Base-by-base conservation (phyloP, 495 filamentous ascomycete genomes). In the Viridothelium virens region DNA sequence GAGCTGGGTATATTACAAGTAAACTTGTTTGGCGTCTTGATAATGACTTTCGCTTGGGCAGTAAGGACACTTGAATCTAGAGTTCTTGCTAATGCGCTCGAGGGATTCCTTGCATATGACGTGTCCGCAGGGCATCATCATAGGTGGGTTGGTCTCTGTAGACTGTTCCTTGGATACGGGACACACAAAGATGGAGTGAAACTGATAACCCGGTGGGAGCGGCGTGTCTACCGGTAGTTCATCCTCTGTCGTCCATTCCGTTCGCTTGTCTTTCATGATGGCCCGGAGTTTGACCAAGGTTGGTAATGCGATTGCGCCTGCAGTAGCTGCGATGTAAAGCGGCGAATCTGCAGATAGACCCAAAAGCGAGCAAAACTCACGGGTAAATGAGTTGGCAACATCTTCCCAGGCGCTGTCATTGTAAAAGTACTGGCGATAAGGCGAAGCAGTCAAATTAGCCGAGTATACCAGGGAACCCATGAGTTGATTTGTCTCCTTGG, bases 81-180 rank as follows among this genome's bases (percentile, higher is more conserved):
- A 83, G 0, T 89, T 88, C 78, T 94, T 96, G 62, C 86, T 87
- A 46, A 96, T 75, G 64, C 84, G 83, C 66, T 85, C 83, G 61
- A 99, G 77, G 5, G 86, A 90, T 76, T 97, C 93, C 65, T 87
- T 83, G 18, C 91, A 90, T 64, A 99, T 86, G 38, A 97, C 93
- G 75, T 99, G 94, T 6, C 94, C 94, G 71, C 94, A 99, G 2
- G 92, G 92, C 76, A 99, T 88, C 86, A 97, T 96, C 89, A 97
- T 94, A 1, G 94, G 94, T 18, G 94, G 93, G 74, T 97, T 99
- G 18, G 79, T 74, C 71, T 97, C 94, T 0, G 92, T 97, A 0
- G 89, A 90, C 75, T 99, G 94, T 70, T 95, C 95, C 77, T 96
- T 97, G 68, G 86, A 89, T 12, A 99, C 95, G 3, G 94, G 94